Base-by-base conservation (phyloP, 805 yeast species). In the Yarrowia divulgata region DNA sequence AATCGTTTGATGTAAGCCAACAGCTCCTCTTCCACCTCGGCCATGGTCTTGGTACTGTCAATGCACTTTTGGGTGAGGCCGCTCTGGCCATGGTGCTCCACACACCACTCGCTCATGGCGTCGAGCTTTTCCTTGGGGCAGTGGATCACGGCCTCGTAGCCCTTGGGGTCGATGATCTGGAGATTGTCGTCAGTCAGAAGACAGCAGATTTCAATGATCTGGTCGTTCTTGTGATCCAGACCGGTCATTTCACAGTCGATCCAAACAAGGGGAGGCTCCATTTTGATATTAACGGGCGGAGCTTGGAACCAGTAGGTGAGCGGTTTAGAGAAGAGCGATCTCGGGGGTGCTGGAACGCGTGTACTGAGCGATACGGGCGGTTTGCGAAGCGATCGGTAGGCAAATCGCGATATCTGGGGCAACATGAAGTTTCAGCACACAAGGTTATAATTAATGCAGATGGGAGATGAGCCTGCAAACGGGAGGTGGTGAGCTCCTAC, bases 211-310 rank as follows among this genome's bases (percentile, higher is more conserved):
- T 95, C 99, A 70, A 95, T 90, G 73, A 95, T 93, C 70, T 85
- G 87, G 77, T 95, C 98, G n/a, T 83, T 82, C 60, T 80, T 78
- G n/a, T 88, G 87, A 73, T 94, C 90, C 48, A 95, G 80, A 0
- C 99, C 99, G 0, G 99, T 95, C 99, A 95, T 95, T 77, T 95
- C 99, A 79, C 98, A 95, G 79, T 95, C 99, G 18, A 95, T 84
- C 99, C 99, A 95, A 4, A 95, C 96, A 18, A 66, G 57, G 29
- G 68, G 68, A 8, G 68, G 68, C 48, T 48, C 68, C 68, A 63
- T 63, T 35, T 14, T n/a, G n/a, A n/a, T n/a, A n/a, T n/a, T 48
- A 13, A 16, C 14, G 8, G 58, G 23, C 14, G 50, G 13, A 4
- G 2, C 18, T 43, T 34, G 32, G 14, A 45, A 43, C 42, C 42